Evolutionary conservation across 2,329 filamentous ascomycete genomes (phyloP).

Genomic region (Xylaria polymorpha): DNA sequence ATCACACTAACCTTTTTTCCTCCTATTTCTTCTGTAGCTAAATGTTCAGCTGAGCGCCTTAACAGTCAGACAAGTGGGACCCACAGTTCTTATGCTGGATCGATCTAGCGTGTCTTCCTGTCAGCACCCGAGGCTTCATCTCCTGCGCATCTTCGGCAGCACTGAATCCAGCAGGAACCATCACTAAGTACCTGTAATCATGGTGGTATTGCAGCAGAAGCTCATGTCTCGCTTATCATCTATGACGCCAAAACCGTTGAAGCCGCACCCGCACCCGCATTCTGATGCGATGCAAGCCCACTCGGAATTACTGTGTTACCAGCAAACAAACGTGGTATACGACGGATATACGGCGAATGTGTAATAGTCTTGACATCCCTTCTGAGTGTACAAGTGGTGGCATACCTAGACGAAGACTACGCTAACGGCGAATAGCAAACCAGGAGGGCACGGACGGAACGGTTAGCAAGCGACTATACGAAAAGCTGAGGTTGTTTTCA

Average conservation of each 20-base stretch:
- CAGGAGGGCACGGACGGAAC: neutral
- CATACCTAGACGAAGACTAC: neutral
- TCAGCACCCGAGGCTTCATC: conserved; percentile 25
- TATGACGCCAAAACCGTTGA: conserved; percentile 14
- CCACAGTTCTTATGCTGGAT: neutral
- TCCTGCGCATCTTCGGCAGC: neutral
- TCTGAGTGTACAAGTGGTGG: conserved; percentile 7
- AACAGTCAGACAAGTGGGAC: conserved; percentile 34
- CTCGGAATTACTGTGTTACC: neutral
- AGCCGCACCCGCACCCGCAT: conserved; percentile 31
- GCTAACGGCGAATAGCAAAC: neutral
- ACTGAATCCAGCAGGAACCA: conserved; percentile 1
- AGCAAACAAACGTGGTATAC: conserved; percentile 1
- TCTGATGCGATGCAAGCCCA: neutral
- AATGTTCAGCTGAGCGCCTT: conserved; percentile 23
- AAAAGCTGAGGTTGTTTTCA: neutral
- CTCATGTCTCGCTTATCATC: conserved; percentile 10
- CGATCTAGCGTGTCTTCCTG: conserved; percentile 28
- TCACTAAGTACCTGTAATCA: neutral
- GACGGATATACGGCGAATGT: neutral
- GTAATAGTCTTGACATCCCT: conserved; percentile 2
- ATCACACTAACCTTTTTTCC: neutral
- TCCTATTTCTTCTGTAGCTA: conserved; percentile 10
- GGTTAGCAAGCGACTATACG: neutral
- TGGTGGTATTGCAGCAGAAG: neutral